Conservation (phyloP, 352 stramenopile species). For the Peronospora farinosa region DNA sequence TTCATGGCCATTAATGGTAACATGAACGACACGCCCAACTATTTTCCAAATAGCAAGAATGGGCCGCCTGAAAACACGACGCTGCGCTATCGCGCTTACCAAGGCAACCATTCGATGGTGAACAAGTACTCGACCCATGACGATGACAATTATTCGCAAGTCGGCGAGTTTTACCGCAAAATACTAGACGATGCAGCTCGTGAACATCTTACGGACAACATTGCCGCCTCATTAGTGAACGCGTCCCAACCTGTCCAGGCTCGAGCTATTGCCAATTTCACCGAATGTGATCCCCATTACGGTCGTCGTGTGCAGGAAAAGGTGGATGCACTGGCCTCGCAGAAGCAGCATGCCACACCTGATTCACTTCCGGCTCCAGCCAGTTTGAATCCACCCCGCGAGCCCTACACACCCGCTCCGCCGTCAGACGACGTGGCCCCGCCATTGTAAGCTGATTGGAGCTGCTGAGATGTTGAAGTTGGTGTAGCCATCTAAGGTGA, state of each 20-base stretch:
- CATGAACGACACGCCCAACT: constrained; percentile 64
- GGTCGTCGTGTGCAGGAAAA: constrained; percentile 74
- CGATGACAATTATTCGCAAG: constrained; percentile 88
- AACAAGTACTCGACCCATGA: constrained; percentile 73
- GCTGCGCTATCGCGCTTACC: constrained; percentile 28
- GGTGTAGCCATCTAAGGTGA: constrained; percentile 20
- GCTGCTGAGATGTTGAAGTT: constrained; percentile 12
- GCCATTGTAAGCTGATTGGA: constrained; percentile 33
- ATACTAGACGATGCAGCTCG: constrained; percentile 59
- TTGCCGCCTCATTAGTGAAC: constrained; percentile 75
- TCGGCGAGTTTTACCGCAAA: constrained; percentile 77
- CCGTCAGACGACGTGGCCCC: constrained; percentile 46
- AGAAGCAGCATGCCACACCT: constrained; percentile 14
- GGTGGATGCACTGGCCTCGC: constrained; percentile 34
- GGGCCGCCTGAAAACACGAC: constrained; percentile 35
- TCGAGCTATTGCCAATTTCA: constrained; percentile 85
- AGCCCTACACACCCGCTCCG: constrained; percentile 42
- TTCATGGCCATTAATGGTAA: constrained; percentile 75
- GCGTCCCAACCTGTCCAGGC: constrained; percentile 75
- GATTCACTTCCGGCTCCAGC: constrained; percentile 24
- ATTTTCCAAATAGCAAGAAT: constrained; percentile 86
- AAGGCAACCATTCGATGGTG: constrained; percentile 33
- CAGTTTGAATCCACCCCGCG: constrained; percentile 55
- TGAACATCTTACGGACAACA: constrained; percentile 83
- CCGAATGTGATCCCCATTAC: constrained; percentile 81